These are phyloP conservation scores for Colletotrichum limetticola DNA, from an alignment of 2,329 filamentous ascomycete genomes.

Conservation along the genomic window DNA sequence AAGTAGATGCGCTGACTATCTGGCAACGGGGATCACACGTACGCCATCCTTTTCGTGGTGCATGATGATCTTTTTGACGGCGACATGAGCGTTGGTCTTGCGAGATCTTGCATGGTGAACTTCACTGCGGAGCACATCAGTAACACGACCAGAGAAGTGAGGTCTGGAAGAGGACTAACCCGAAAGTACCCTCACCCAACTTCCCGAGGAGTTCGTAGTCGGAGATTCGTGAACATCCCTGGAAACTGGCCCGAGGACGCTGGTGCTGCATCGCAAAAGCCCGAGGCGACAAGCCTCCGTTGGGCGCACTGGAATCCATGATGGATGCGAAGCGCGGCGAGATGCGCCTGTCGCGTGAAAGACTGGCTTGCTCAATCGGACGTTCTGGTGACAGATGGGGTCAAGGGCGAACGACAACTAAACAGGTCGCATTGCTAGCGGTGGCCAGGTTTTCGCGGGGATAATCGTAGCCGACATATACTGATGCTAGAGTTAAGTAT, in stretches of 20 bases:
- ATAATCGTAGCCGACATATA: not conserved
- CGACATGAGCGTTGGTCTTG: constrained; percentile 79
- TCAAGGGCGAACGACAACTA: not conserved
- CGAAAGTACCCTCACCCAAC: constrained; percentile 95
- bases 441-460: not conserved
- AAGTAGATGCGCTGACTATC: not conserved
- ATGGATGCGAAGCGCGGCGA: constrained; percentile 22
- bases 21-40: constrained; percentile 45
- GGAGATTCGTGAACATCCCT: constrained; percentile 84
- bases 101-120: constrained; percentile 89
- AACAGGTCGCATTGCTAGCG: constrained; percentile 22
- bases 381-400: not conserved
- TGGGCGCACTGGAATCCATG: constrained; percentile 29
- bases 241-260: constrained; percentile 72
- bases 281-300: constrained; percentile 60
- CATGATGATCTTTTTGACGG: constrained; percentile 98
- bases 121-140: constrained; percentile 63
- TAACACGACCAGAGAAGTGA: not conserved
- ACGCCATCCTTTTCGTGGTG: constrained; percentile 98
- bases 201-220: constrained; percentile 86
- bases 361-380: constrained; percentile 9
- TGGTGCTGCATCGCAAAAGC: constrained; percentile 67
- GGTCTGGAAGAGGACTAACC: constrained; percentile 60
- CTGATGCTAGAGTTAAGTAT: not conserved
- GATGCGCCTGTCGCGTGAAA: constrained; percentile 20